Conservation (phyloP, 495 filamentous ascomycete genomes). For the Mycothermus thermophilus region DNA sequence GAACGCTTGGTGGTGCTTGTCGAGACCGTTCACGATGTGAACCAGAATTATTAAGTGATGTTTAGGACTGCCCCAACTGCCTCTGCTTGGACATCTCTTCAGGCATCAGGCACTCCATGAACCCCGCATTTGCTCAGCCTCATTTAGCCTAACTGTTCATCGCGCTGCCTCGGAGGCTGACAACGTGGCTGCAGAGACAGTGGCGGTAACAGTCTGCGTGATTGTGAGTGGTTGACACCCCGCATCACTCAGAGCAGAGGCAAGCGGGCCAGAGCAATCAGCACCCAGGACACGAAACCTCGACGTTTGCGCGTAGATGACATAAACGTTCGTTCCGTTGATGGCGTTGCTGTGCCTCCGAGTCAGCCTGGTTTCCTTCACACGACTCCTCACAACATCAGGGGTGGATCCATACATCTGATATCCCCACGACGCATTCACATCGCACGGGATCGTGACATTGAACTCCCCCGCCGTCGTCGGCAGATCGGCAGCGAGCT, state of each 20-base stretch:
- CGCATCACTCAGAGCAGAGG: neutral
- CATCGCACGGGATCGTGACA: slow-evolving; percentile 30
- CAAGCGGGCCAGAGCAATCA: slow-evolving; percentile 8
- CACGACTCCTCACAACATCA: neutral
- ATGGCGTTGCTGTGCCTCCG: slow-evolving; percentile 25
- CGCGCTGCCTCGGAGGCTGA: no score
- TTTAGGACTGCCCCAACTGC: no score
- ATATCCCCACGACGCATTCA: slow-evolving; percentile 27
- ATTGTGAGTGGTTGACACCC: slow-evolving; percentile 16
- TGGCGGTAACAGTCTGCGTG: slow-evolving; percentile 20
- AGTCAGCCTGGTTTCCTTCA: neutral
- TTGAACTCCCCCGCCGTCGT: slow-evolving; percentile 16
- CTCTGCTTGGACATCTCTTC: no score
- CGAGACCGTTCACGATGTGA: no score
- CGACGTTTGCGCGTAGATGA: slow-evolving; percentile 34
- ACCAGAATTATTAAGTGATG: no score
- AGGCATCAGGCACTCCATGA: no score
- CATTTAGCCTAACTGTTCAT: no score
- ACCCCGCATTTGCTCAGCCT: no score
- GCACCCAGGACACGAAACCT: slow-evolving; percentile 25
- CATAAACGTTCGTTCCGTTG: slow-evolving; percentile 37
- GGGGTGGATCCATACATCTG: slow-evolving; percentile 21
- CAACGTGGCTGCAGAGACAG: no score
- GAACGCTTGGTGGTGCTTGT: neutral
- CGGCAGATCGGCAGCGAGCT: slow-evolving; percentile 25